A percentile compares a stretch with the other conserved stretches of the same genome.
These are phyloP conservation scores for Capsicum chinense DNA, from an alignment of 257 asterid genomes.

Conservation along the genomic window DNA sequence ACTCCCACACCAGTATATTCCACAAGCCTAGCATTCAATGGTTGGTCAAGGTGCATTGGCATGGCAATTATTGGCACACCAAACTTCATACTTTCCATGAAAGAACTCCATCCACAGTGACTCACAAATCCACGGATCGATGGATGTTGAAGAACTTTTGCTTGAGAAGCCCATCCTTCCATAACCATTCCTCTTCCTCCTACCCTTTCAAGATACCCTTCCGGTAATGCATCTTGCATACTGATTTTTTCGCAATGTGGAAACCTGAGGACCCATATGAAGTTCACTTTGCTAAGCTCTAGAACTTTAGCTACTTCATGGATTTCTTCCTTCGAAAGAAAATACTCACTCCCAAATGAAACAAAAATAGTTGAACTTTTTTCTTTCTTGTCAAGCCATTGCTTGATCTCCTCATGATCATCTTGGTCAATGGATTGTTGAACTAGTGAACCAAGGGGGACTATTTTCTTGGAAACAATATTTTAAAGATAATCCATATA, in stretches of 20 bases:
- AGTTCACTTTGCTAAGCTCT: neutral
- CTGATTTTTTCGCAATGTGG: neutral
- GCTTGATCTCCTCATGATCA: neutral
- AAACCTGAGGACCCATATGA: neutral
- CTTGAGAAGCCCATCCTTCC: neutral
- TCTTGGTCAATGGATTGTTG: constrained; percentile 30
- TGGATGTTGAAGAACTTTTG: neutral
- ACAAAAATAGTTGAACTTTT: neutral
- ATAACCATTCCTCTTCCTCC: neutral
- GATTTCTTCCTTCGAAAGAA: neutral
- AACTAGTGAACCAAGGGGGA: neutral
- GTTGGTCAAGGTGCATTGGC: constrained; percentile 5
- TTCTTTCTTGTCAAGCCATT: neutral
- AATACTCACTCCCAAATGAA: neutral
- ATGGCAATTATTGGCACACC: neutral
- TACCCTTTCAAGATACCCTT: neutral
- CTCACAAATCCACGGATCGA: neutral
- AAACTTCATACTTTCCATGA: neutral
- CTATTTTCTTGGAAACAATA: no score
- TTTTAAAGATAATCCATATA: no score
- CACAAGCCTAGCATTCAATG: neutral
- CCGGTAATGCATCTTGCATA: neutral
- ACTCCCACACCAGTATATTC: no score
- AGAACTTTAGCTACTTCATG: neutral
- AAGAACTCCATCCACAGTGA: neutral